These are phyloP conservation scores for Cryomyces antarcticus DNA, from an alignment of 495 filamentous ascomycete genomes.

Conservation along the genomic window DNA sequence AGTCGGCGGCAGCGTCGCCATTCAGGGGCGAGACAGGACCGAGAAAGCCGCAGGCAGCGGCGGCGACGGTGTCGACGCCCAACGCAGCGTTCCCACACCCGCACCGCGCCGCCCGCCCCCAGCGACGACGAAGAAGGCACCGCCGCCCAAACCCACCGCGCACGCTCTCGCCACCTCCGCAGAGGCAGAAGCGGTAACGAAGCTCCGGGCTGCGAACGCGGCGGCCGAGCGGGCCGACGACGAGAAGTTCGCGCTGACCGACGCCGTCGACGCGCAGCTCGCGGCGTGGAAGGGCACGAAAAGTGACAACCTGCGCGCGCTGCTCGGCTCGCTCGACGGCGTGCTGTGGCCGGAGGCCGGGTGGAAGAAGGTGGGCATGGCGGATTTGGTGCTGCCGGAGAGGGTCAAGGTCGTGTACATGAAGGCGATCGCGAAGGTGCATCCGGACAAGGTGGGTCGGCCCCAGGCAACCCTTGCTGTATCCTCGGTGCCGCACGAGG, in stretches of 20 bases:
- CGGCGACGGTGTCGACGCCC: neutral
- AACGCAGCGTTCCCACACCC: neutral
- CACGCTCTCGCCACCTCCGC: conserved; percentile 15
- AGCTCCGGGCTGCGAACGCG: conserved; percentile 61
- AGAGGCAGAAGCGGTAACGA: conserved; percentile 45
- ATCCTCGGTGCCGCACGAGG: neutral
- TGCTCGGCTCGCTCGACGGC: conserved; percentile 70
- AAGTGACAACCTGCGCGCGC: conserved; percentile 73
- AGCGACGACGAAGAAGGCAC: conserved; percentile 11
- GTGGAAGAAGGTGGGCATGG: conserved; percentile 93
- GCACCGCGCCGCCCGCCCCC: conserved; percentile 8
- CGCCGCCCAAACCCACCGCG: conserved; percentile 6
- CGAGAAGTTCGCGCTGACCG: conserved; percentile 76
- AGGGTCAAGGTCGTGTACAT: conserved; percentile 96
- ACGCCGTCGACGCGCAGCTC: conserved; percentile 61
- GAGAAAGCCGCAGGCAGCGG: conserved; percentile 41
- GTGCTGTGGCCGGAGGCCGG: conserved; percentile 82
- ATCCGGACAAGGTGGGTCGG: conserved; percentile 82
- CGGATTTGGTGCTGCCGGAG: conserved; percentile 69
- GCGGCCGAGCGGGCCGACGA: conserved; percentile 69
- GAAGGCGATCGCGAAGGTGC: conserved; percentile 96
- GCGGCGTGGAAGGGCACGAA: conserved; percentile 70
- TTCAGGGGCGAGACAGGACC: conserved; percentile 74
- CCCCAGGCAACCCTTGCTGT: neutral
- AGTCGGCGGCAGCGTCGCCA: conserved; percentile 61